Conservation (phyloP, 163 green algal genomes). For the Chlamydomonas reinhardtii region DNA sequence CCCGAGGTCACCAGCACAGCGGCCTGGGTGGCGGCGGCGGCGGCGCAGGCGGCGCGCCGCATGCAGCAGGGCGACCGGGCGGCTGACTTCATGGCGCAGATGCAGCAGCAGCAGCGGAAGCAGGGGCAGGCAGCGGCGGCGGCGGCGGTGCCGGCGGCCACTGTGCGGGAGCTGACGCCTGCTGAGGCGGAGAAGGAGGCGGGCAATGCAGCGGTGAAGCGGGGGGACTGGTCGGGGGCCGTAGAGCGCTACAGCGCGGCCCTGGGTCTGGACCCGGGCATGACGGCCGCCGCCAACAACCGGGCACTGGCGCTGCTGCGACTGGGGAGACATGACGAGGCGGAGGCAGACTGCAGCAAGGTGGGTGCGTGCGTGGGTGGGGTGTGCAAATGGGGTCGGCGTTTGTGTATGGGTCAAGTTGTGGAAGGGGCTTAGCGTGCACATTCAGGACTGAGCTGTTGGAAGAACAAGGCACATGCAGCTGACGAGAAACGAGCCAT, state of each 20-base stretch:
- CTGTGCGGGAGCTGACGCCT: conserved; percentile 63
- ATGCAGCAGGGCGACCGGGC: conserved; percentile 32
- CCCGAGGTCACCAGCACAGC: conserved; percentile 79
- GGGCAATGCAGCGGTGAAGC: conserved; percentile 81
- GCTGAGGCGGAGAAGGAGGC: conserved; percentile 73
- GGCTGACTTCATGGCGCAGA: conserved; percentile 2
- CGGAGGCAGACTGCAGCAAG: conserved; percentile 65
- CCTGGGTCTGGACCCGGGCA: conserved; percentile 55
- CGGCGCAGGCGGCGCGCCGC: conserved; percentile 51
- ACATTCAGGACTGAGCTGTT: too few species aligned
- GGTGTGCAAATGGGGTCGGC: not conserved
- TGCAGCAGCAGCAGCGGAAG: conserved; percentile 16
- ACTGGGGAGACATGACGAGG: conserved; percentile 66
- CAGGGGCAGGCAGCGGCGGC: conserved; percentile 1
- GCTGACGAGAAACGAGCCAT: too few species aligned
- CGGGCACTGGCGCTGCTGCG: conserved; percentile 77
- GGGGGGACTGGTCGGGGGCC: conserved; percentile 64
- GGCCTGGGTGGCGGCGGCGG: conserved; percentile 71
- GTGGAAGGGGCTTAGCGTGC: too few species aligned
- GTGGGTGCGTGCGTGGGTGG: not conserved
- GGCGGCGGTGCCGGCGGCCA: not conserved
- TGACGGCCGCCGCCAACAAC: conserved; percentile 81
- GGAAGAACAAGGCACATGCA: too few species aligned
- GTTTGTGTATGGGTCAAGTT: too few species aligned
- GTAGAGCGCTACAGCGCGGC: conserved; percentile 71